Percentiles rank a stretch among this genome's conserved stretches.
phyloP scores from a whole-genome alignment of 2,329 filamentous ascomycete genomes.

The Cladosporium sp. region DNA sequence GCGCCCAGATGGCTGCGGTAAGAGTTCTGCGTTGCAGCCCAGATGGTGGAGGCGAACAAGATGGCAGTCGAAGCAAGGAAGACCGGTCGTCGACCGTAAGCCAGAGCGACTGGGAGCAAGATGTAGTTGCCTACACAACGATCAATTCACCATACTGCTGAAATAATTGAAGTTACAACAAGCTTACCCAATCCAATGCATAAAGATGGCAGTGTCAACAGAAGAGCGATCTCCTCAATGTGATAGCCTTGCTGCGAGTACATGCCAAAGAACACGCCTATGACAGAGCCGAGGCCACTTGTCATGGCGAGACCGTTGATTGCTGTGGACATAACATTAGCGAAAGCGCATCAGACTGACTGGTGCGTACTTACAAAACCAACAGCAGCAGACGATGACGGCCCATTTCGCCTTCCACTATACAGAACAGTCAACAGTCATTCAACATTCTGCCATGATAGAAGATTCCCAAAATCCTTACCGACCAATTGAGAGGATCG shows the following conservation, averaged over 20 bases:
- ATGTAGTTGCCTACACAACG: background rate
- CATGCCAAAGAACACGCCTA: background rate
- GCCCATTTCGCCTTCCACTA: background rate
- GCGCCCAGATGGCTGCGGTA: background rate
- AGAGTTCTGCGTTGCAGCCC: background rate
- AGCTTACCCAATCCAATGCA: background rate
- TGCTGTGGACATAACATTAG: background rate
- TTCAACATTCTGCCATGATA: background rate
- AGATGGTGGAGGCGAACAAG: background rate
- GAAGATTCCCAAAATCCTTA: background rate
- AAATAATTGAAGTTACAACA: background rate
- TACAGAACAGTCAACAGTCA: background rate
- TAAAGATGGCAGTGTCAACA: background rate
- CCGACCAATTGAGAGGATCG: background rate
- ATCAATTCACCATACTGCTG: background rate
- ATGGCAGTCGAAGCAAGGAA: background rate
- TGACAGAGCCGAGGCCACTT: background rate
- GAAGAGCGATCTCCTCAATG: background rate
- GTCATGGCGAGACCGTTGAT: background rate
- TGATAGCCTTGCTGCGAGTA: background rate
- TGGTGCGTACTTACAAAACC: background rate
- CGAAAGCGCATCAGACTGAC: background rate
- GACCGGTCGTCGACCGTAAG: background rate
- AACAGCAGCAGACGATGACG: background rate
- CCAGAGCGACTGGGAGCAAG: background rate